Percentiles rank a stretch among this genome's conserved stretches.
phyloP scores from a whole-genome alignment of 108 stramenopile genomes.

The Craspedostauros australis region DNA sequence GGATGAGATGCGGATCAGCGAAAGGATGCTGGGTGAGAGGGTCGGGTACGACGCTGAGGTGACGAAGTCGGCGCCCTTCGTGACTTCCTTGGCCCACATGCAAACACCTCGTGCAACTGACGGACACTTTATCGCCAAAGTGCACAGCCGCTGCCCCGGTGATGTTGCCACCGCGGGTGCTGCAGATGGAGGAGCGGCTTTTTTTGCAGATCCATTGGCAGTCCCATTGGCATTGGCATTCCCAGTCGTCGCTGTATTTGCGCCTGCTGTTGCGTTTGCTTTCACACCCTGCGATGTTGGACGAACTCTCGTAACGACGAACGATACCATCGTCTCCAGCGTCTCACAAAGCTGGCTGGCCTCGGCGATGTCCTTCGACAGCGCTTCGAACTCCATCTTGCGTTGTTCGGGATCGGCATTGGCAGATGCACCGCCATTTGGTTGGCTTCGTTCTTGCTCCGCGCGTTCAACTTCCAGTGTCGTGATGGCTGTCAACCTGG shows the following conservation, averaged over 20 bases:
- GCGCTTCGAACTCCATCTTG: too few relatives aligned
- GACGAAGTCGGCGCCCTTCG: conserved; percentile 56
- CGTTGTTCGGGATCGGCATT: too few relatives aligned
- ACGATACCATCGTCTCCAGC: conserved; percentile 78
- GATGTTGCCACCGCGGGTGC: conserved; percentile 21
- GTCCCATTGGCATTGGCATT: conserved; percentile 1
- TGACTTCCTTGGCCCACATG: conserved; percentile 75
- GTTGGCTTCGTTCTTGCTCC: conserved; percentile 8
- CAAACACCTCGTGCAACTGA: conserved; percentile 64
- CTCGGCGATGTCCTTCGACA: conserved; percentile 38
- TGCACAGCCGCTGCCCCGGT: conserved; percentile 56
- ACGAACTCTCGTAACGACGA: conserved; percentile 56
- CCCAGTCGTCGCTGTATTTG: too few relatives aligned
- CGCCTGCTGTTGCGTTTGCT: too few relatives aligned
- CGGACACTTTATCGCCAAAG: conserved; percentile 56
- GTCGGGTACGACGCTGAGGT: conserved; percentile 70
- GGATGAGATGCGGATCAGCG: conserved; percentile 53
- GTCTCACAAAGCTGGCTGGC: conserved; percentile 74
- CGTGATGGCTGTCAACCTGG: conserved; percentile 59
- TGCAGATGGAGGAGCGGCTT: too few relatives aligned
- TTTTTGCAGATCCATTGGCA: not conserved
- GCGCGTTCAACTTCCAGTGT: conserved; percentile 49
- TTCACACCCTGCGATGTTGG: too few relatives aligned
- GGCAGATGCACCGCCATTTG: too few relatives aligned
- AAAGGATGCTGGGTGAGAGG: conserved; percentile 67